Conservation (phyloP, 805 yeast genomes). For the Candida sithepensis region DNA sequence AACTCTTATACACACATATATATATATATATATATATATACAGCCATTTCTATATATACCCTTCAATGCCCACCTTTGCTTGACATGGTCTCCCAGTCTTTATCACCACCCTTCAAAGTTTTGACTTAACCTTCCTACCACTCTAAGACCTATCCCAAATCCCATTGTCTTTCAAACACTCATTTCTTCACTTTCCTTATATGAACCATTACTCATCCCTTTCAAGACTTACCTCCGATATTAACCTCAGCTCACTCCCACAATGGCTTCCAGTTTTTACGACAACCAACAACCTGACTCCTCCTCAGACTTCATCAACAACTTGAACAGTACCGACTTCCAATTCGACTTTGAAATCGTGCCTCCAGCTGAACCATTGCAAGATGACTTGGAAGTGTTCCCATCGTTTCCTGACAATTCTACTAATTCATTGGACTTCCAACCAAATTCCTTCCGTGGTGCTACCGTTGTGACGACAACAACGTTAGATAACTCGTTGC, state of each 20-base stretch:
- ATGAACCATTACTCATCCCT: background rate
- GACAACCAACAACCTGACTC: background rate
- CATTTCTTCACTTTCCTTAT: background rate
- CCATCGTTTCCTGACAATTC: background rate
- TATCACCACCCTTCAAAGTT: too few relatives aligned
- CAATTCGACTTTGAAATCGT: background rate
- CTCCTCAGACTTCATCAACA: too few relatives aligned
- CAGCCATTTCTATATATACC: background rate
- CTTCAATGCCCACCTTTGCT: slow-evolving; percentile 1
- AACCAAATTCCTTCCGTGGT: background rate
- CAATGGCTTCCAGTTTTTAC: background rate
- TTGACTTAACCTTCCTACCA: background rate
- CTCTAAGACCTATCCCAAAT: background rate
- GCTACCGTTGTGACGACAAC: too few relatives aligned
- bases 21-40: too few relatives aligned
- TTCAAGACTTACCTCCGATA: too few relatives aligned
- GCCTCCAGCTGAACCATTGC: background rate
- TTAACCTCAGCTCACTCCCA: background rate
- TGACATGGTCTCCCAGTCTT: background rate
- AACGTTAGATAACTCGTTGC: background rate
- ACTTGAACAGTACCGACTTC: too few relatives aligned
- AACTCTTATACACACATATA: too few relatives aligned
- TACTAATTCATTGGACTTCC: background rate
- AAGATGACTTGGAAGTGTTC: background rate
- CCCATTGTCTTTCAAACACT: background rate